Conservation (phyloP, 2,329 filamentous ascomycete genomes). For the Hirsutella rhossiliensis region DNA sequence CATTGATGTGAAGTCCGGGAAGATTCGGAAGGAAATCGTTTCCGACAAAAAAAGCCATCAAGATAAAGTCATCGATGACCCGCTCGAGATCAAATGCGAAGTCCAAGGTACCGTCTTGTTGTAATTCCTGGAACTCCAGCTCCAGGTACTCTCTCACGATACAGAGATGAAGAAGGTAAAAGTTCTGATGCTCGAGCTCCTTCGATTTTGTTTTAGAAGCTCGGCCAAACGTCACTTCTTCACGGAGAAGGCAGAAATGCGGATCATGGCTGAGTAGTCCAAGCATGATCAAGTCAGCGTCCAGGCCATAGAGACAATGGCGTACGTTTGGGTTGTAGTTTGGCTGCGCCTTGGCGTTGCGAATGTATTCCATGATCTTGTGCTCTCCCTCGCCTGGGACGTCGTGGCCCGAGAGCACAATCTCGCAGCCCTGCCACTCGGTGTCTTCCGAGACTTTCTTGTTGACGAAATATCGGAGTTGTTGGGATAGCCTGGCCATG, state of each 20-base stretch:
- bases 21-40: constrained; percentile 98
- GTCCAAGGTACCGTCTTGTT: constrained; percentile 55
- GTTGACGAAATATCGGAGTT: constrained; percentile 96
- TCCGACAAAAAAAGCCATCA: constrained; percentile 98
- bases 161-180: constrained; percentile 93
- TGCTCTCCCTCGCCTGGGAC: constrained; percentile 97
- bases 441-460: constrained; percentile 96
- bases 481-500: constrained; percentile 90
- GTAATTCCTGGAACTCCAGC: constrained; percentile 88
- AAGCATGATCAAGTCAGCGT: constrained; percentile 97
- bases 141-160: constrained; percentile 96
- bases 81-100: constrained; percentile 89
- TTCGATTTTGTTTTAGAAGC: constrained; percentile 81
- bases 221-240: constrained; percentile 95
- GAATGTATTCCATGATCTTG: constrained; percentile 99
- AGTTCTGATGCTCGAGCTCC: constrained; percentile 97
- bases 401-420: constrained; percentile 94
- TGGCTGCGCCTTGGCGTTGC: constrained; percentile 89
- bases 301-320: constrained; percentile 92
- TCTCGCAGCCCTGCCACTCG: constrained; percentile 94
- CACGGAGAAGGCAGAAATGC: constrained; percentile 91
- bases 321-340: constrained; percentile 87
- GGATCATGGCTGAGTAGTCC: constrained; percentile 94
- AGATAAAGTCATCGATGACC: constrained; percentile 97
- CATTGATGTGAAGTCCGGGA: constrained; percentile 94